Base-by-base conservation (phyloP, 164 flowering plant species). In the Sedum album region DNA sequence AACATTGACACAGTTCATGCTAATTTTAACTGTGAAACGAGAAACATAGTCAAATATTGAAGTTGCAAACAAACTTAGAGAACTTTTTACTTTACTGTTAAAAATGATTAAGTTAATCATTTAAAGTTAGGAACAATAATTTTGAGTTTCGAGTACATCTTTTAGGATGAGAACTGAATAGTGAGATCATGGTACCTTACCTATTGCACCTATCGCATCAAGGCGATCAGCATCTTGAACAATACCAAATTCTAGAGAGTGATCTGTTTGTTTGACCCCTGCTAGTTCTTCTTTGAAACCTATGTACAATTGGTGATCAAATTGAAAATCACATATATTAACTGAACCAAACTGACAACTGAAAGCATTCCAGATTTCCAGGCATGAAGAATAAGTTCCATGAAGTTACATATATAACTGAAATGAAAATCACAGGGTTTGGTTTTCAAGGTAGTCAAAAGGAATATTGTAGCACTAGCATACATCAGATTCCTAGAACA, bases 141-240 rank as follows among this genome's bases (percentile, higher is more conserved):
- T 33, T n/a, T n/a, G n/a, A n/a, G n/a, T n/a, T n/a, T 35, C 38
- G 38, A 35, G 3, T 3, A 35, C 7, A 7, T 35, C 38, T 35
- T 35, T 7, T 7, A 35, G 3, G 38, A n/a, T 31, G 4, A 35
- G 38, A 8, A 18, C 13, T 30, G 0, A 9, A 25, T 13, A 26
- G 1, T 23, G 38, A 26, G 7, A 23, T 5, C 26, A 15, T 46
- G 25, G 35, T 35, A 4, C 33, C 25, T 77, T 83, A 93, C 98
- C 96, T 67, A 88, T 85, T 20, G 98, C 96, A 62, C 96, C 98
- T 75, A 93, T 93, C 51, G 98, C 96, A 79, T 91, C 97, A 72
- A 91, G 91, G 38, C 94, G 89, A 72, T 91, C 96, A 76, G 97
- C 97, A 88, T 91, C 97, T 84, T 91, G 96, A 61, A 91, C 96